A percentile compares a stretch with the other conserved stretches of the same genome.
phyloP scores from a whole-genome alignment of 495 filamentous ascomycete species.

The Aspergillus ostianus region DNA sequence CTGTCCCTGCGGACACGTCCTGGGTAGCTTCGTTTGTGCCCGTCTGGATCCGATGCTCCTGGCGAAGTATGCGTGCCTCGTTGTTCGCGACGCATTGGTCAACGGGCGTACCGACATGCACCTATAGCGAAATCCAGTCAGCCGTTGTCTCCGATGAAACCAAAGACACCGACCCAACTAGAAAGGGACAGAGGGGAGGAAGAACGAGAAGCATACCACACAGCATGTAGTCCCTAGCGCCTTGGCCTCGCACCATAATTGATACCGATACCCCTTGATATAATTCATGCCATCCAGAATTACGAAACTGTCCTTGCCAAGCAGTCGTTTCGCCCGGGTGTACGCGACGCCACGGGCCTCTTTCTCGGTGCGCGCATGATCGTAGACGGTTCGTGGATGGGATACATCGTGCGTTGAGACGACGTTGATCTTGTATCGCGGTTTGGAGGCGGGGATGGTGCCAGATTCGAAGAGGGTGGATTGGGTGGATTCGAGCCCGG shows the following conservation, averaged over 20 bases:
- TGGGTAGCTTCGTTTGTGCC: background rate
- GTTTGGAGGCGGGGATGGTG: conserved; percentile 47
- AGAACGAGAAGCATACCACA: conserved; percentile 53
- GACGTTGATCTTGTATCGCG: conserved; percentile 53
- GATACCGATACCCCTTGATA: conserved; percentile 97
- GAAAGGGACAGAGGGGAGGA: too few species aligned
- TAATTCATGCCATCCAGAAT: conserved; percentile 91
- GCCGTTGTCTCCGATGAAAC: background rate
- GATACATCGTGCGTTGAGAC: conserved; percentile 56
- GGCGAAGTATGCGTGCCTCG: conserved; percentile 26
- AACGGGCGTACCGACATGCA: conserved; percentile 78
- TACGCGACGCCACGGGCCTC: conserved; percentile 84
- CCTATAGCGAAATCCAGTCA: conserved; percentile 33
- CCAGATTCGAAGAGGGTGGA: conserved; percentile 6
- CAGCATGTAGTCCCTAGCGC: conserved; percentile 78
- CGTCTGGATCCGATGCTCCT: background rate
- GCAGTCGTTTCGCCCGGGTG: conserved; percentile 78
- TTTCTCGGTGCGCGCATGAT: conserved; percentile 74
- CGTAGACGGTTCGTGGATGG: conserved; percentile 47
- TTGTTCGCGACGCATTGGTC: conserved; percentile 59
- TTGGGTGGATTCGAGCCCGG: conserved; percentile 42
- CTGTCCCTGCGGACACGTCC: too few species aligned
- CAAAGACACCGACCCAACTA: too few species aligned
- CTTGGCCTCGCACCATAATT: conserved; percentile 93
- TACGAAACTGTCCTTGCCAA: conserved; percentile 78